A percentile compares a stretch with the other conserved stretches of the same genome.
Conservation (phyloP, 1,284 basidiomycete species). For the Kalmanozyma brasiliensis region DNA sequence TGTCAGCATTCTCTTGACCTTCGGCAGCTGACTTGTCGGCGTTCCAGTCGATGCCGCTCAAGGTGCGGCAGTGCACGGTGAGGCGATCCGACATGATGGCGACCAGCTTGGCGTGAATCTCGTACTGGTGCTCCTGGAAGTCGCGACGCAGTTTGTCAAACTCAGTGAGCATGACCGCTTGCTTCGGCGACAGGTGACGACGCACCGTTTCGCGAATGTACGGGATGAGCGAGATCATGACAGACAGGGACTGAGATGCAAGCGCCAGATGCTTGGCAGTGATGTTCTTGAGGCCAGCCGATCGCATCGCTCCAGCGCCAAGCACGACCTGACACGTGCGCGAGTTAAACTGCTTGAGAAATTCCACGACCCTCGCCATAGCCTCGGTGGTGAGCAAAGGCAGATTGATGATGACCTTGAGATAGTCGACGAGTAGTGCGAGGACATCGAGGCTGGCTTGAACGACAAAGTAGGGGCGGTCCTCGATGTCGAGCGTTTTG, state of each 20-base stretch:
- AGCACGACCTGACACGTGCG: conserved; percentile 97
- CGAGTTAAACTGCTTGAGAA: conserved; percentile 91
- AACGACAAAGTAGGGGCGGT: conserved; percentile 74
- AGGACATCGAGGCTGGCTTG: conserved; percentile 82
- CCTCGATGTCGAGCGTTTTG: conserved; percentile 85
- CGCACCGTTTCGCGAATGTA: conserved; percentile 94
- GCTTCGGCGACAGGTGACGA: conserved; percentile 88
- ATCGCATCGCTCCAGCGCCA: conserved; percentile 96
- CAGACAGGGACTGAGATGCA: conserved; percentile 92
- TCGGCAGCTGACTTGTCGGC: conserved; percentile 25
- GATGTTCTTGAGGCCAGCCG: conserved; percentile 96
- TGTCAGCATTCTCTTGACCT: conserved; percentile 1
- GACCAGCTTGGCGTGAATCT: conserved; percentile 96
- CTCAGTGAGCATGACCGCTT: conserved; percentile 94
- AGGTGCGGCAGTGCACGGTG: conserved; percentile 81
- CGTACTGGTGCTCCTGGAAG: conserved; percentile 98
- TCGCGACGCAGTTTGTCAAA: conserved; percentile 99
- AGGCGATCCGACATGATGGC: conserved; percentile 98
- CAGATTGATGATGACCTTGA: conserved; percentile 87
- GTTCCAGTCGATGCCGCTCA: conserved; percentile 71
- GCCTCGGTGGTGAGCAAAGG: conserved; percentile 89
- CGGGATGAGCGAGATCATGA: conserved; percentile 93
- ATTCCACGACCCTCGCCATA: conserved; percentile 93
- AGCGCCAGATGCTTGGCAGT: conserved; percentile 94
- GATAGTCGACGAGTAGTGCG: conserved; percentile 82